Evolutionary conservation across 768 basidiomycete genomes (phyloP), one percentile per base, ranked within the genome.

Genomic region (Hericium coralloides): DNA sequence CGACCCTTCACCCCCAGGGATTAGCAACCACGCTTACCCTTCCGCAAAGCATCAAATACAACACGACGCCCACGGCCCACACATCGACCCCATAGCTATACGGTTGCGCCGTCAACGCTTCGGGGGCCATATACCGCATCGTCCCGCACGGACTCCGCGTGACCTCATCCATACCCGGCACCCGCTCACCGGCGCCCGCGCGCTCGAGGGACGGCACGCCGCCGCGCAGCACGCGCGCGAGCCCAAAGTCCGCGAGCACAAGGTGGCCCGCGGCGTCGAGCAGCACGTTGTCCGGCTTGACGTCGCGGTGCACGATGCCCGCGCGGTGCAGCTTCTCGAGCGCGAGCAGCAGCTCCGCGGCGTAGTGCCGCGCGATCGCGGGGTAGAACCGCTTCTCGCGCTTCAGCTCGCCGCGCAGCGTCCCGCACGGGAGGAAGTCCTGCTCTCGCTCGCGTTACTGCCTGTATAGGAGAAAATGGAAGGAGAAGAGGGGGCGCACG

Each of bases 221-320:
- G 36, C 14, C 7, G 20, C 18, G 15, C 56, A 73, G 71, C 56
- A 69, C 66, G 37, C 68, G 68, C n/a, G 68, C 68, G 1, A 72
- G 63, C 17, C 79, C 79, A 56, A 79, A 80, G 63, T 80, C 79
- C 9, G 76, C 78, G 18, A 80, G 68, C 17, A 79, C 74, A 52
- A 77, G 70, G 62, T 79, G 79, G 2, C 78, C 79, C 50, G 72
- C 69, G 9, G 66, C 63, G 38, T 73, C 72, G 51, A 80, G 72
- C 20, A 80, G 72, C 58, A 79, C 70, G 64, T 73, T 73, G 58
- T 77, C 76, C 6, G 76, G 76, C 58, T 78, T 78, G 58, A 78
- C 67, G 60, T 78, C 76, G 38, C 53, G 38, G 53, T 54, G 53
- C n/a, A 55, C n/a, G 22, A 55, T 55, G 47, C 54, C 43, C n/a